Evolutionary conservation across 208 protist species (phyloP).

Genomic region (Crithidia brevicula): DNA sequence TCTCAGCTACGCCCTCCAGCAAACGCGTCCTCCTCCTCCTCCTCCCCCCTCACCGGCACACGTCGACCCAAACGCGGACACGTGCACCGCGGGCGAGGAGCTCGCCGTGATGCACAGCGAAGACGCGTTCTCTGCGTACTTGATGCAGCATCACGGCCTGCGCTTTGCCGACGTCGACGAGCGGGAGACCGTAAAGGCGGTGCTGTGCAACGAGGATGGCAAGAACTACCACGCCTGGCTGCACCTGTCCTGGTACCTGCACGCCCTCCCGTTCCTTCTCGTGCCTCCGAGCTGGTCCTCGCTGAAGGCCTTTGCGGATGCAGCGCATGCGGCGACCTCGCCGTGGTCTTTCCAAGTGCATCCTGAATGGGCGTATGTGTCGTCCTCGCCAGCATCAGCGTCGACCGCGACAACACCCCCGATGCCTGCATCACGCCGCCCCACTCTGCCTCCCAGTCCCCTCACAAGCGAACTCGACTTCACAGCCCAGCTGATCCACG

Average conservation of each 20-base stretch:
- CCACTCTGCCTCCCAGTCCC: conserved; percentile 40
- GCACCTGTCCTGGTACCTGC: conserved; percentile 74
- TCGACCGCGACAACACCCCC: neutral
- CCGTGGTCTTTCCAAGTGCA: conserved; percentile 15
- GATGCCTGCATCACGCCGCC: neutral
- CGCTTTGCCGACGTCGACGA: conserved; percentile 72
- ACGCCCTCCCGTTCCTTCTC: conserved; percentile 66
- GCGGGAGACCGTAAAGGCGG: conserved; percentile 37
- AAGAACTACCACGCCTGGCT: conserved; percentile 92
- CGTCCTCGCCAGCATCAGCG: neutral
- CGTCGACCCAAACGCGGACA: neutral
- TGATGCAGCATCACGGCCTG: conserved; percentile 39
- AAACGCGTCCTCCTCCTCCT: conserved; percentile 7
- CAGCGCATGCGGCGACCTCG: neutral
- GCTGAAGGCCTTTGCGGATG: conserved; percentile 11
- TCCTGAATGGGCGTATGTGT: conserved; percentile 19
- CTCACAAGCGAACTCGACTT: conserved; percentile 60
- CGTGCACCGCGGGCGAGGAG: no score
- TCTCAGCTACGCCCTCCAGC: conserved; percentile 45
- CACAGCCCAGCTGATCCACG: conserved; percentile 49
- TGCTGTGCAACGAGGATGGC: conserved; percentile 47
- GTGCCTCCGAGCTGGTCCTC: conserved; percentile 30
- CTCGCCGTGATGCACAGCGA: conserved; percentile 7
- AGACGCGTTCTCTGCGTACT: conserved; percentile 27
- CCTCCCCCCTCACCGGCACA: neutral